Percentiles rank a stretch among this genome's conserved stretches.
phyloP scores from a whole-genome alignment of 2,329 filamentous ascomycete species.

The Aureobasidium pullulans region DNA sequence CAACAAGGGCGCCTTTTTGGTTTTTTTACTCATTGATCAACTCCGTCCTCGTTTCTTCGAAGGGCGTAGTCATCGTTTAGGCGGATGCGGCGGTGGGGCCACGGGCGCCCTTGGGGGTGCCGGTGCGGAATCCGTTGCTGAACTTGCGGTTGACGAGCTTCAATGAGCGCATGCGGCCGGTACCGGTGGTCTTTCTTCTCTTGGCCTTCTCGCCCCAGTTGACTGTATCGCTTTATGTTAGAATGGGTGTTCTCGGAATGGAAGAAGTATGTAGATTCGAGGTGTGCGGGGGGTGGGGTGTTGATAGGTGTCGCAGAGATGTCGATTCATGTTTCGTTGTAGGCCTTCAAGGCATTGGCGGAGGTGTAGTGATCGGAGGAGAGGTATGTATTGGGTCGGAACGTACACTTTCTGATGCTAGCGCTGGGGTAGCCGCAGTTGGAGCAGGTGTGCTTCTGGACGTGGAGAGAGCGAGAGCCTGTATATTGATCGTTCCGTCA shows the following conservation, averaged over 20 bases:
- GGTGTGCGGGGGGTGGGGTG: background rate
- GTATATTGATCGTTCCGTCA: slow-evolving; percentile 22
- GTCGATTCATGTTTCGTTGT: background rate
- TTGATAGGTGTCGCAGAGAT: background rate
- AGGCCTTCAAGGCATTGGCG: background rate
- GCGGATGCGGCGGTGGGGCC: slow-evolving; percentile 45
- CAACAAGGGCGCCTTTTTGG: background rate
- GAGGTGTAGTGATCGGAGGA: background rate
- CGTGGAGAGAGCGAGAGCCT: slow-evolving; percentile 96
- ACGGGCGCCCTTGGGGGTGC: slow-evolving; percentile 75
- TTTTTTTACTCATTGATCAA: slow-evolving; percentile 3
- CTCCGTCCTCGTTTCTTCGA: background rate
- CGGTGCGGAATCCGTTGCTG: slow-evolving; percentile 96
- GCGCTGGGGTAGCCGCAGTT: slow-evolving; percentile 95
- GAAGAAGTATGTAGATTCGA: slow-evolving; percentile 2
- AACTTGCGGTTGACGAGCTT: slow-evolving; percentile 88
- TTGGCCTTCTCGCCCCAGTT: slow-evolving; percentile 99
- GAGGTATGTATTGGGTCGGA: background rate
- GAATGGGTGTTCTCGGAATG: slow-evolving; percentile 6
- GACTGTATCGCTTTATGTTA: slow-evolving; percentile 49
- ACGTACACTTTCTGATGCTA: slow-evolving; percentile 98
- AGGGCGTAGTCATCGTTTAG: slow-evolving; percentile 8
- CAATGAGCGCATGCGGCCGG: slow-evolving; percentile 91
- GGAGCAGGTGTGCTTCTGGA: slow-evolving; percentile 98
- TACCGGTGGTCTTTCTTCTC: slow-evolving; percentile 98